A percentile compares a stretch with the other conserved stretches of the same genome.
These are phyloP conservation scores for Pichia sp. DNA, from an alignment of 1,139 yeast species.

Conservation along the genomic window DNA sequence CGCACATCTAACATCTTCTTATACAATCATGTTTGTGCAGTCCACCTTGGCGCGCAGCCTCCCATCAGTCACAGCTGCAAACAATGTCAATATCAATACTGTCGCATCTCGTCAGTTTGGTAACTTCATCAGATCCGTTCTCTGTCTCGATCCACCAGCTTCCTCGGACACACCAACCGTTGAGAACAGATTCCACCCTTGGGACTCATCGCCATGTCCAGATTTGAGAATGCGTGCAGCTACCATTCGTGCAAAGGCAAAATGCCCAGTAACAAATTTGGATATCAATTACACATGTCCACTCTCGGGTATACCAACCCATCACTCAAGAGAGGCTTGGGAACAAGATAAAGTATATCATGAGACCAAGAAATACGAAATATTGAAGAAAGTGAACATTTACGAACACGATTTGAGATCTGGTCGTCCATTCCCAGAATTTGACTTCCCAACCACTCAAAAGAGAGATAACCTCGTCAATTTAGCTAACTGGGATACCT, in stretches of 20 bases:
- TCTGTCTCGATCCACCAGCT: conserved; percentile 57
- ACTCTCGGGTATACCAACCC: conserved; percentile 91
- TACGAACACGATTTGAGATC: conserved; percentile 93
- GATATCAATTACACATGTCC: conserved; percentile 88
- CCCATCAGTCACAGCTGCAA: no score
- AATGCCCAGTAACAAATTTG: conserved; percentile 83
- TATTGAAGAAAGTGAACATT: conserved; percentile 77
- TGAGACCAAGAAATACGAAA: conserved; percentile 54
- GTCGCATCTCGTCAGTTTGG: no score
- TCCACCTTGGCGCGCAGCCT: no score
- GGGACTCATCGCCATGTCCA: conserved; percentile 91
- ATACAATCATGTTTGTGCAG: no score
- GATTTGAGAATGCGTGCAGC: conserved; percentile 91
- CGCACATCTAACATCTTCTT: no score
- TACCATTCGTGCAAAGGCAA: conserved; percentile 75
- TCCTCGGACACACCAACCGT: conserved; percentile 57
- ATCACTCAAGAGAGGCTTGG: conserved; percentile 88
- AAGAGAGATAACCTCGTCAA: conserved; percentile 72
- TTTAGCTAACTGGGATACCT: conserved; percentile 86
- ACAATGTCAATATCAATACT: no score
- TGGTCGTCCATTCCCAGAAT: conserved; percentile 91
- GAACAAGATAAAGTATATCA: conserved; percentile 71
- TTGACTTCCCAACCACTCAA: conserved; percentile 82
- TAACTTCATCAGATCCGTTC: conserved; percentile 49
- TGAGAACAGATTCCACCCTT: conserved; percentile 64